Evolutionary conservation across 768 basidiomycete species (phyloP), one percentile per base, ranked within the genome.

Genomic region (Phaeotremella skinneri): DNA sequence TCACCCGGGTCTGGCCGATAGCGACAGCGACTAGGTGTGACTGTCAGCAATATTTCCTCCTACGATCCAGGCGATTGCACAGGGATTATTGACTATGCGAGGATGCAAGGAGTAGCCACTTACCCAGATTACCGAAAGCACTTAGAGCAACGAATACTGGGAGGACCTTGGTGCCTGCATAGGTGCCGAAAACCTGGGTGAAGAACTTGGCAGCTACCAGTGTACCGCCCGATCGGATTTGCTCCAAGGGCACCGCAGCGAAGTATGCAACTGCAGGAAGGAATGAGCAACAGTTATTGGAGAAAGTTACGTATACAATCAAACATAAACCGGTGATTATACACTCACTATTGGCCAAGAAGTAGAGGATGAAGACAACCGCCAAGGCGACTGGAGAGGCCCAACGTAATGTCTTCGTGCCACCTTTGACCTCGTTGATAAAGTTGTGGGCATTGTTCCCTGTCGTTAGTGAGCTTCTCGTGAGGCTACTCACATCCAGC

Each of bases 1-100:
- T 75, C 47, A 83, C 73, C 37, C 82, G 79, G 14, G 81, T 74
- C 69, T 81, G 73, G 6, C 79, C 81, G 54, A 82, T 75, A n/a
- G 52, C 56, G 26, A 62, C 61, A 7, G 61, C 61, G 37, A 58
- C 39, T 39, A 13, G n/a, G n/a, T n/a, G n/a, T n/a, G n/a, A n/a
- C n/a, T n/a, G n/a, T 48, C 47, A 48, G 9, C 14, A 9, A 9
- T 7, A 9, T 17, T 13, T 11, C 47, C 14, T 17, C 11, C n/a
- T 11, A 21, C n/a, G 26, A 7, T 11, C 47, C n/a, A 25, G 47
- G 21, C n/a, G 47, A 23, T 13, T 17, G 21, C n/a, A 48, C 11
- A 7, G 21, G 9, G 11, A 20, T 23, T 20, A 43, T 13, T 13
- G 48, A 49, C 14, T 25, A 13, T 13, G 39, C 16, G 16, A 49